These are phyloP conservation scores for Pseudonitzschia delicatissima DNA, from an alignment of 108 stramenopile species.

Conservation along the genomic window DNA sequence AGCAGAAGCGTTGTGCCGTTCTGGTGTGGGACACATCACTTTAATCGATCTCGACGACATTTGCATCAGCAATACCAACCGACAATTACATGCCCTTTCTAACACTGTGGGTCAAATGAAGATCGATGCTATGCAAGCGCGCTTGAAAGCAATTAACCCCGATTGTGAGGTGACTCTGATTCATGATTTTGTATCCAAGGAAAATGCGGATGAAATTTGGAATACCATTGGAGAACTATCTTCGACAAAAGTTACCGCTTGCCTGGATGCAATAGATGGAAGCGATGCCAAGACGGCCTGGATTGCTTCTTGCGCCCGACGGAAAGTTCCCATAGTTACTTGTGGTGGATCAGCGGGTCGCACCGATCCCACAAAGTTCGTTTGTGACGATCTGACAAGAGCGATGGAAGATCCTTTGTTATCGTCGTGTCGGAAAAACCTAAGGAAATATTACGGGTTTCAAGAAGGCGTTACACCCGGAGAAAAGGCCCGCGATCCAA, in stretches of 20 bases:
- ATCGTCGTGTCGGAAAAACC: slow-evolving; percentile 48
- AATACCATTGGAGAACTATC: slow-evolving; percentile 21
- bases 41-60: slow-evolving; percentile 84
- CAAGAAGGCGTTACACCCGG: slow-evolving; percentile 36
- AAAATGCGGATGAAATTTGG: slow-evolving; percentile 64
- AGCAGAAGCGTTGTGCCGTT: slow-evolving; percentile 77
- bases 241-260: slow-evolving; percentile 33
- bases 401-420: slow-evolving; percentile 60
- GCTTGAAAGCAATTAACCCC: slow-evolving; percentile 73
- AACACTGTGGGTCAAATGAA: slow-evolving; percentile 70
- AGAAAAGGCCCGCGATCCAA: not conserved
- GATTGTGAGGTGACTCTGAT: slow-evolving; percentile 57
- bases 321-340: slow-evolving; percentile 67
- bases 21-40: slow-evolving; percentile 72
- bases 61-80: slow-evolving; percentile 82
- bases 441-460: slow-evolving; percentile 74
- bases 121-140: slow-evolving; percentile 64
- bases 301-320: slow-evolving; percentile 55
- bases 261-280: slow-evolving; percentile 81
- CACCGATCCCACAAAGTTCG: slow-evolving; percentile 68
- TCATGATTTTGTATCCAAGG: slow-evolving; percentile 65
- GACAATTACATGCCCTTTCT: slow-evolving; percentile 73
- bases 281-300: slow-evolving; percentile 66
- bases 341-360: slow-evolving; percentile 85
- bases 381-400: slow-evolving; percentile 60